A percentile compares a stretch with the other conserved stretches of the same genome.
Evolutionary conservation across 2,329 filamentous ascomycete genomes (phyloP).

Genomic region (Arthrobotrys pseudoclavata): DNA sequence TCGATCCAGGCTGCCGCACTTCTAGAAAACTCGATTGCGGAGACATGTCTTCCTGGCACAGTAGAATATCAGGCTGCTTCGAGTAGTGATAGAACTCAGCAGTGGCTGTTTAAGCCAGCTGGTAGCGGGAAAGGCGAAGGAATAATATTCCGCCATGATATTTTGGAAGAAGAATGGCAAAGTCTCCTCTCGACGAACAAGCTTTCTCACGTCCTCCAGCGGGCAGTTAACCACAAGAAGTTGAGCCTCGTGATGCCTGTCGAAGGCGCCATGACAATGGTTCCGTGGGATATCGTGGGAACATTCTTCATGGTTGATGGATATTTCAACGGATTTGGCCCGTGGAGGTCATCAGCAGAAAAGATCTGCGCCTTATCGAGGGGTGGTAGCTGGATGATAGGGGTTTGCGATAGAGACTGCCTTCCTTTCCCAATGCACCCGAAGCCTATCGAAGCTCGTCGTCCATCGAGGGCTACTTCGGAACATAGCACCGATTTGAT

Average conservation of each 20-base stretch:
- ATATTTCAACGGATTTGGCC: slow-evolving; percentile 49
- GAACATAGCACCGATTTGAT: slow-evolving; percentile 29
- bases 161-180: slow-evolving; percentile 64
- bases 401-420: slow-evolving; percentile 35
- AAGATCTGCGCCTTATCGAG: slow-evolving; percentile 60
- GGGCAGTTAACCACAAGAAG: slow-evolving; percentile 53
- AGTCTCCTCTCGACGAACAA: background rate
- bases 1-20: slow-evolving; percentile 55
- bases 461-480: slow-evolving; percentile 22
- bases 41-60: slow-evolving; percentile 65
- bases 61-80: slow-evolving; percentile 60
- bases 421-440: slow-evolving; percentile 47
- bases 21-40: slow-evolving; percentile 63
- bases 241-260: slow-evolving; percentile 35
- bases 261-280: background rate
- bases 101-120: slow-evolving; percentile 67
- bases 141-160: slow-evolving; percentile 67
- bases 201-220: slow-evolving; percentile 56
- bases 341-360: slow-evolving; percentile 58
- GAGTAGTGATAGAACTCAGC: slow-evolving; percentile 58
- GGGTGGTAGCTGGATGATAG: slow-evolving; percentile 50
- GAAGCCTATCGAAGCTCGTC: slow-evolving; percentile 13
- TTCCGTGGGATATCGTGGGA: slow-evolving; percentile 60
- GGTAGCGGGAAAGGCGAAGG: slow-evolving; percentile 67
- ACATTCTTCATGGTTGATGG: slow-evolving; percentile 60